These are phyloP conservation scores for Suhomyces kunorum DNA, from an alignment of 1,139 yeast genomes.

Conservation along the genomic window DNA sequence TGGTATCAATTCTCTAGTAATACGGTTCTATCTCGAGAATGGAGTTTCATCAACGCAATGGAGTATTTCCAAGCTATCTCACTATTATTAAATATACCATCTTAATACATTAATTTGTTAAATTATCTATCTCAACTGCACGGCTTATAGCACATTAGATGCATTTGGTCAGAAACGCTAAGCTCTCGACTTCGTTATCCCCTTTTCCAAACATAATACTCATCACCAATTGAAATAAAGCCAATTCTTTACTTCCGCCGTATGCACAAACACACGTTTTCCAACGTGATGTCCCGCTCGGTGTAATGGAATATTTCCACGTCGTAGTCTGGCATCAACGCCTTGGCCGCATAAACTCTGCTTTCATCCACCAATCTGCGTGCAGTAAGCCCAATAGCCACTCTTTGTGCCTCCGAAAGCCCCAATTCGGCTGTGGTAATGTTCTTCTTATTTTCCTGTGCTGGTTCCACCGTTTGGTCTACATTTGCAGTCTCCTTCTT, in stretches of 20 bases:
- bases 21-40: no score
- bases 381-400: constrained; percentile 61
- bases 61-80: no score
- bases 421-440: constrained; percentile 8
- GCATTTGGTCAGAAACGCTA: no score
- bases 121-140: no score
- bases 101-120: no score
- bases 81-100: no score
- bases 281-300: constrained; percentile 58
- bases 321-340: constrained; percentile 31
- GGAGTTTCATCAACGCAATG: no score
- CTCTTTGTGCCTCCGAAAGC: constrained; percentile 49
- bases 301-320: constrained; percentile 63
- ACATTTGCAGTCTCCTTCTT: no score
- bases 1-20: no score
- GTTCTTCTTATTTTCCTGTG: constrained; percentile 13
- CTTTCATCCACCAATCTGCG: constrained; percentile 68
- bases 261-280: constrained; percentile 59
- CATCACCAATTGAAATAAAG: not conserved
- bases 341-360: constrained; percentile 47
- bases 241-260: not conserved
- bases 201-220: not conserved
- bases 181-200: no score
- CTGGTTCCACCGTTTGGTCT: not conserved
- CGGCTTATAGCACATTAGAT: no score